These are phyloP conservation scores for Apiotrichum veenhuisii DNA, from an alignment of 1,284 basidiomycete species.

Conservation along the genomic window DNA sequence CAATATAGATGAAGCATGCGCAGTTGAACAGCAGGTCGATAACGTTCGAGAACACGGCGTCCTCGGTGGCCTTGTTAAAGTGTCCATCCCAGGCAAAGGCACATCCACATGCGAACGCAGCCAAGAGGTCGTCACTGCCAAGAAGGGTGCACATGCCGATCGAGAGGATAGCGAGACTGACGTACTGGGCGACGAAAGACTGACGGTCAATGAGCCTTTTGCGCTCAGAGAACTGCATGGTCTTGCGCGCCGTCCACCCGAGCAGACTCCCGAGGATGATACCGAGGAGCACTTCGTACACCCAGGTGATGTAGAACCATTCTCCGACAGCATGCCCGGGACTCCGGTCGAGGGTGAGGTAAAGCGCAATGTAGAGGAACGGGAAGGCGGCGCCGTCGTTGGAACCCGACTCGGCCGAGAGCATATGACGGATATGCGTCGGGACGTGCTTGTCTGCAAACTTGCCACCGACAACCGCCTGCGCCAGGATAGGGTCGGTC, in stretches of 20 bases:
- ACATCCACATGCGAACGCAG: constrained; percentile 90
- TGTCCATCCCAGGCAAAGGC: constrained; percentile 99
- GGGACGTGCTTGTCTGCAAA: constrained; percentile 99
- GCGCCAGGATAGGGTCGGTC: constrained; percentile 72
- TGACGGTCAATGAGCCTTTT: constrained; percentile 91
- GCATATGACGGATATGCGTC: constrained; percentile 84
- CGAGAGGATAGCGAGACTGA: constrained; percentile 75
- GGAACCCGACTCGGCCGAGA: constrained; percentile 87
- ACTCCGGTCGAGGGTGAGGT: constrained; percentile 70
- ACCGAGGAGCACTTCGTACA: constrained; percentile 78
- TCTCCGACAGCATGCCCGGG: constrained; percentile 63
- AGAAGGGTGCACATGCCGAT: constrained; percentile 77
- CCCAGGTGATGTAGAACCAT: constrained; percentile 71
- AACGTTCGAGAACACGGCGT: constrained; percentile 91
- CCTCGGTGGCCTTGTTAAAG: constrained; percentile 94
- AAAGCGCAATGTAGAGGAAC: constrained; percentile 84
- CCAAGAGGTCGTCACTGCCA: constrained; percentile 89
- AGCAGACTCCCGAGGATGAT: constrained; percentile 72
- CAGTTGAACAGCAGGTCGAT: constrained; percentile 84
- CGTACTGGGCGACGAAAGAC: constrained; percentile 85
- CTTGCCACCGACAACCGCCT: constrained; percentile 82
- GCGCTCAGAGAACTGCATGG: constrained; percentile 92
- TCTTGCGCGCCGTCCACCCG: constrained; percentile 78
- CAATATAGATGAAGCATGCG: constrained; percentile 86
- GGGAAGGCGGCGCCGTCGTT: constrained; percentile 96